Conservation (phyloP, 2,329 filamentous ascomycete species). For the Ophiostoma ips region DNA sequence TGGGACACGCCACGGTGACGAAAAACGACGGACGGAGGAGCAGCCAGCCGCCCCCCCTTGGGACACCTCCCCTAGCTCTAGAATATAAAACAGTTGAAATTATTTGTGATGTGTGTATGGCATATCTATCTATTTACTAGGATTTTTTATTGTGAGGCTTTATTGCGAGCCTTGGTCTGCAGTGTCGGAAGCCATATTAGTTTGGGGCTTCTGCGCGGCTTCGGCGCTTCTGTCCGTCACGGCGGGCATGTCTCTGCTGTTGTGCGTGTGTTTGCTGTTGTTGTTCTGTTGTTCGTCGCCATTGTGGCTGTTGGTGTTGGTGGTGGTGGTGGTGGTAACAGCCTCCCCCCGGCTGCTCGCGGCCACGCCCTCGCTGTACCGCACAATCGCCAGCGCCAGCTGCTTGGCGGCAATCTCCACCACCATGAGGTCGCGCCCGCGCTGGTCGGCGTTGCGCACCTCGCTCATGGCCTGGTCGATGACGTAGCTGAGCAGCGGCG, state of each 20-base stretch:
- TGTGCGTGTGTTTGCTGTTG: too few species aligned
- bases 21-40: too few species aligned
- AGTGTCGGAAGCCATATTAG: too few species aligned
- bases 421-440: slow-evolving; percentile 33
- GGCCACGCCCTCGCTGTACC: slow-evolving; percentile 29
- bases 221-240: too few species aligned
- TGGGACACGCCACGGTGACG: too few species aligned
- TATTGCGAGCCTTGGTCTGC: too few species aligned
- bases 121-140: too few species aligned
- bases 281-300: too few species aligned
- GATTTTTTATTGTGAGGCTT: too few species aligned
- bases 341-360: slow-evolving; percentile 15
- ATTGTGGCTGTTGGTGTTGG: not conserved
- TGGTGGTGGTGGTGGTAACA: not conserved
- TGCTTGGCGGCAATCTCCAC: slow-evolving; percentile 41
- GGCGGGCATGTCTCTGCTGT: too few species aligned
- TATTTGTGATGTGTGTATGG: not conserved
- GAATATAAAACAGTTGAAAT: not conserved
- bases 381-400: slow-evolving; percentile 36
- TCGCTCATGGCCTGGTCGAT: slow-evolving; percentile 33
- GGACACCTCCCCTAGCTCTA: not conserved
- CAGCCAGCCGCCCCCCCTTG: too few species aligned
- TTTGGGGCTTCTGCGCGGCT: too few species aligned
- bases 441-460: slow-evolving; percentile 28
- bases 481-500: slow-evolving; percentile 26